A percentile compares a stretch with the other conserved stretches of the same genome.
phyloP scores from a whole-genome alignment of 208 protist genomes.

The Acanthamoeba rhysodes region DNA sequence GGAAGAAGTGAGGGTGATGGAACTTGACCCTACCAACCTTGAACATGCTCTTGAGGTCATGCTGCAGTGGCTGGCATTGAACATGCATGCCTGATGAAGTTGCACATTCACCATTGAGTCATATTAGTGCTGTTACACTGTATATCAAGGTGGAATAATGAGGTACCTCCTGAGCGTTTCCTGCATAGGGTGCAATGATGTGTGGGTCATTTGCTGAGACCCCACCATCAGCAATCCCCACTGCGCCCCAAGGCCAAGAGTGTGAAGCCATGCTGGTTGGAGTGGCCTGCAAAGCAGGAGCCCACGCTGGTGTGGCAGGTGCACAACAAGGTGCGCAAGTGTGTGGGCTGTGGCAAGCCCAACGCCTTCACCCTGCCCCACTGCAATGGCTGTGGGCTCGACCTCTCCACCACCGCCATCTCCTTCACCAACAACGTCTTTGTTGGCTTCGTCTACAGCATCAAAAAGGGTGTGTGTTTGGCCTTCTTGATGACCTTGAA shows the following conservation, averaged over 20 bases:
- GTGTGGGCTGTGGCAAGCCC: conserved; percentile 87
- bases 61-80: background rate
- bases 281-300: background rate
- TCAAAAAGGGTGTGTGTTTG: conserved; percentile 80
- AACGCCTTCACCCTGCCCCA: conserved; percentile 87
- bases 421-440: conserved; percentile 90
- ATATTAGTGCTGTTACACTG: too few relatives aligned
- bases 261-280: too few relatives aligned
- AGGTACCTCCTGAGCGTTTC: too few relatives aligned
- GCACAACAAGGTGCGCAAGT: conserved; percentile 85
- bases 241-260: too few relatives aligned
- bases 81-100: background rate
- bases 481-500: too few relatives aligned
- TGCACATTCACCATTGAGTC: background rate
- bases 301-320: background rate
- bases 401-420: conserved; percentile 78
- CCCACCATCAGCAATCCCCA: background rate
- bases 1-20: too few relatives aligned
- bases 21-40: too few relatives aligned
- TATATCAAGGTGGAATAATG: too few relatives aligned
- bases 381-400: conserved; percentile 88
- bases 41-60: background rate
- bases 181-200: background rate
- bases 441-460: conserved; percentile 88
- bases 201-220: background rate